phyloP scores from a whole-genome alignment of 495 filamentous ascomycete genomes.

The Aspergillus avenaceus region DNA sequence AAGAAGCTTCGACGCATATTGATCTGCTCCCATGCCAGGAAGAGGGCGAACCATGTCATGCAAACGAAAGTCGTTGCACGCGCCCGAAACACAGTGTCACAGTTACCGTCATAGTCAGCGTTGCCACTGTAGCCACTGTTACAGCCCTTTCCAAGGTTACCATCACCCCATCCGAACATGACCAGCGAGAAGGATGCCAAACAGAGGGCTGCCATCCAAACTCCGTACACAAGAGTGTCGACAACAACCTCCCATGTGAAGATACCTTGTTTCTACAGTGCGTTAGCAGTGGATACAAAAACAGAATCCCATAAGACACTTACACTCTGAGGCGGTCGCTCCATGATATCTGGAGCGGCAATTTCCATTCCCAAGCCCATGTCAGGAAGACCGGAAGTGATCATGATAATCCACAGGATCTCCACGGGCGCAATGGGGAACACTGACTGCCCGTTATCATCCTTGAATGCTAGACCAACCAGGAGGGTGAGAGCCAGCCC shows the following conservation, averaged over 20 bases:
- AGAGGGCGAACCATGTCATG: constrained; percentile 71
- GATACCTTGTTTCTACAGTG: constrained; percentile 55
- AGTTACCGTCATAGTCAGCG: constrained; percentile 38
- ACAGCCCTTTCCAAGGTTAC: constrained; percentile 57
- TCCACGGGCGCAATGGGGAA: constrained; percentile 71
- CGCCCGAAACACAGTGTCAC: constrained; percentile 65
- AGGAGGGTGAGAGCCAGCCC: constrained; percentile 65
- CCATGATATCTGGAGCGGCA: constrained; percentile 63
- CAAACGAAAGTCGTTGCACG: constrained; percentile 68
- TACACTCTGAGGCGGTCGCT: constrained; percentile 59
- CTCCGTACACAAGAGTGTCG: constrained; percentile 66
- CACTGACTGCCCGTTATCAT: constrained; percentile 56
- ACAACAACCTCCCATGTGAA: constrained; percentile 66
- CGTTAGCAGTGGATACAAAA: constrained; percentile 25
- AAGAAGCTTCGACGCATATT: constrained; percentile 66
- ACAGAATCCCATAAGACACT: constrained; percentile 8
- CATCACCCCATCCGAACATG: constrained; percentile 63
- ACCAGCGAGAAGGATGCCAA: constrained; percentile 62
- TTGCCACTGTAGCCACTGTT: constrained; percentile 64
- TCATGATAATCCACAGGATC: constrained; percentile 77
- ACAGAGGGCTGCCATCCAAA: constrained; percentile 67
- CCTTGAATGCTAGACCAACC: constrained; percentile 70
- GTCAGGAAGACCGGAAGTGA: constrained; percentile 67
- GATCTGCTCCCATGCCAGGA: constrained; percentile 72
- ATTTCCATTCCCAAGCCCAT: constrained; percentile 72